Evolutionary conservation across 2,329 filamentous ascomycete species (phyloP), one percentile per base, ranked within the genome.

Genomic region (Stachybotrys elegans): DNA sequence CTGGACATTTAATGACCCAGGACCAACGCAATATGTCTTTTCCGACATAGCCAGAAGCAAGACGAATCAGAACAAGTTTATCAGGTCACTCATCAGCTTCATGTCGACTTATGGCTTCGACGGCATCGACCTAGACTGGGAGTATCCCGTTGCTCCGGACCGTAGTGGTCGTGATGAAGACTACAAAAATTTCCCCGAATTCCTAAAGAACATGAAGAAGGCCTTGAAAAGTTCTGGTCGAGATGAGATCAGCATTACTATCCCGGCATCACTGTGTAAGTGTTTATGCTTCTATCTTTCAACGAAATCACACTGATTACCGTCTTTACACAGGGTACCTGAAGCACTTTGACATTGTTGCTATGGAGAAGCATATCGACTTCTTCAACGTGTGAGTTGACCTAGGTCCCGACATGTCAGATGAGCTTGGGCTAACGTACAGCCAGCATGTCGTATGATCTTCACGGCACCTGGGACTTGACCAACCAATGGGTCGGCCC

Each of bases 1-100:
- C 0, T 72, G 63, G 60, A 52, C 60, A 2, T 66, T 71, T 36
- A 67, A 58, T 39, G 63, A 73, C 54, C 6, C 34, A 0, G 58
- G 57, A 8, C 53, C 56, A 2, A 59, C 53, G 1, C 42, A 46
- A 6, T 52, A 43, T 6, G 47, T 56, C 5, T 68, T 65, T 25
- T 51, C 22, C 6, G 19, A 46, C 2, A 46, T 53, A n/a, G 40
- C 35, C 17, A 8, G 2, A 0, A 44, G 41, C 6, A 11, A 44
- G 5, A 14, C 11, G 0, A 46, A 43, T 2, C 38, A 36, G 6
- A 41, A 35, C 1, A 19, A 17, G 0, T 51, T 52, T 5, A 42
- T 50, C 11, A 43, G 21, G 2, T 49, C 45, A 0, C 19, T 52
- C 2, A 35, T 60, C 6, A 44, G 25, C 0, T 51, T 57, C 1